Evolutionary conservation across 768 basidiomycete species (phyloP), one percentile per base, ranked within the genome.

Genomic region (Tephrocybe sp.): DNA sequence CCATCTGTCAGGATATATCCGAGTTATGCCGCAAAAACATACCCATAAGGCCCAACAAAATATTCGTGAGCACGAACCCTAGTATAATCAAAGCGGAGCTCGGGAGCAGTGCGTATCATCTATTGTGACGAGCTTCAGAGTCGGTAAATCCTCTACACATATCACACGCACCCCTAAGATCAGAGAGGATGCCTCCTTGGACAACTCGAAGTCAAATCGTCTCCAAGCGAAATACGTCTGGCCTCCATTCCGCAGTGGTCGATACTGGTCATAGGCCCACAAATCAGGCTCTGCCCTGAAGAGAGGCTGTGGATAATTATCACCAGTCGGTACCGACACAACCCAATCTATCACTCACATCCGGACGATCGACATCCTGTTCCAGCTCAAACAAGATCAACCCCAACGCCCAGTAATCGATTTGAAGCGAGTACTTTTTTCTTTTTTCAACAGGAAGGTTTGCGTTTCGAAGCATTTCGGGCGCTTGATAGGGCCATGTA

Each of bases 331-430:
- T 19, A 37, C 9, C 21, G 7, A 4, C n/a, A 21, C n/a, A n/a
- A 19, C 18, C 6, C 9, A 47, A 8, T 4, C 28, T 19, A 42
- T 8, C 8, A 27, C 24, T n/a, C 22, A 47, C 53, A 27, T 32
- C 9, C 11, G 53, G 40, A 3, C 3, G 1, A 9, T 30, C 30
- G 7, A 38, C 47, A n/a, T 41, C 47, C 9, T 64, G 58, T 31
- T 72, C 63, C 11, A 76, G 49, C 51, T 75, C 70, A 49, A 64
- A 77, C 8, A 66, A 51, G 9, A 76, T 59, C 36, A 73, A 73
- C 5, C 76, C 75, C 9, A 74, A 56, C 0, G 63, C 64, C 74
- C 74, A 77, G 60, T 72, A 76, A 44, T 77, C 72, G 11, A 73
- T 65, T 1, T 59, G 55, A 0, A 52, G 42, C 8, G 70, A 68